Conservation (phyloP, 768 basidiomycete genomes). For the Xanthoconium purpureum region DNA sequence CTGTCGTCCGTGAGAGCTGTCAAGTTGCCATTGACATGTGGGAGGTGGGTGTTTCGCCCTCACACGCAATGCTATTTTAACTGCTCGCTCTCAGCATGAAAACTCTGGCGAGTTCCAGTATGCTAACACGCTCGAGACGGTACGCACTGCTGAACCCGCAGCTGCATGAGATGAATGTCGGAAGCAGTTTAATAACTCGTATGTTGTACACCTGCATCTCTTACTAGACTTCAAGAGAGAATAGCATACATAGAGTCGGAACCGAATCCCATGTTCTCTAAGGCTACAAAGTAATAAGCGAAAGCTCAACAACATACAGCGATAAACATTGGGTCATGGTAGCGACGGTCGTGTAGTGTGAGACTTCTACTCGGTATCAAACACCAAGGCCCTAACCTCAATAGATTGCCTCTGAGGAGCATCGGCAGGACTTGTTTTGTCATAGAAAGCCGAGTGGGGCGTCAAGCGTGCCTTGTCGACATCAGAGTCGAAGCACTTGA, state of each 20-base stretch:
- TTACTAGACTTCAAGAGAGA: background rate
- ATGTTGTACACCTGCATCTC: background rate
- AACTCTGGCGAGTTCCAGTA: conserved; percentile 82
- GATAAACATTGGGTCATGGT: background rate
- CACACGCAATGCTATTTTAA: background rate
- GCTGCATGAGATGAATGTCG: conserved; percentile 13
- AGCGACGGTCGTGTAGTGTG: background rate
- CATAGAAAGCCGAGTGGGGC: conserved; percentile 42
- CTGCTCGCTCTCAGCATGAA: conserved; percentile 52
- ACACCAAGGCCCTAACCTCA: conserved; percentile 43
- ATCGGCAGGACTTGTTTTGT: conserved; percentile 32
- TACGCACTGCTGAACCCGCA: conserved; percentile 5
- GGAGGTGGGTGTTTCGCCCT: conserved; percentile 55
- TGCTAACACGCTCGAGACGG: conserved; percentile 48
- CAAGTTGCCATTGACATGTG: conserved; percentile 97
- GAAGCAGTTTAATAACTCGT: background rate
- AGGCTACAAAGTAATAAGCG: background rate
- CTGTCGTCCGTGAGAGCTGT: conserved; percentile 93
- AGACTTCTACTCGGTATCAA: conserved; percentile 34
- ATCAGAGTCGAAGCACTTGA: conserved; percentile 47
- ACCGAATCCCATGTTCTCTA: too few relatives aligned
- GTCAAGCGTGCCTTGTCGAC: conserved; percentile 39
- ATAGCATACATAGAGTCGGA: background rate
- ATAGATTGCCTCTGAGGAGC: conserved; percentile 43
- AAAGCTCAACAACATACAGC: background rate